Evolutionary conservation across 1,284 basidiomycete genomes (phyloP).

Genomic region (Termitomyces sp.): DNA sequence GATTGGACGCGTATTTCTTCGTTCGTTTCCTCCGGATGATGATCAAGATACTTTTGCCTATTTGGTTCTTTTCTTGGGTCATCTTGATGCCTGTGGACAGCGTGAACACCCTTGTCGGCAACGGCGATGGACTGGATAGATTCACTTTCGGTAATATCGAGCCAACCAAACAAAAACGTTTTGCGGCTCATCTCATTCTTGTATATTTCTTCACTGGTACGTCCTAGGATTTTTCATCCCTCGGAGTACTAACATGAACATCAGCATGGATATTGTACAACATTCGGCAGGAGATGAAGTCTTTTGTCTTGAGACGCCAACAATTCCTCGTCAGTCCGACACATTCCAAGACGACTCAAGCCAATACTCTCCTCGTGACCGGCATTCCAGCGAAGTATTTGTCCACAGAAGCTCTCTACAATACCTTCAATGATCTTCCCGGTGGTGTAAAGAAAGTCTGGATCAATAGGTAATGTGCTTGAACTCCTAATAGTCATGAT

Average conservation of each 20-base stretch:
- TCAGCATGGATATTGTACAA: constrained; percentile 82
- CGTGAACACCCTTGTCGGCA: constrained; percentile 44
- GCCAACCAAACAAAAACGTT: constrained; percentile 46
- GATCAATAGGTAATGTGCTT: constrained; percentile 61
- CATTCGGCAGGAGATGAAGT: constrained; percentile 74
- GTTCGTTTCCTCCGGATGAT: constrained; percentile 85
- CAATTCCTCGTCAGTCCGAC: constrained; percentile 72
- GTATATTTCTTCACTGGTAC: constrained; percentile 72
- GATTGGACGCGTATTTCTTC: constrained; percentile 93
- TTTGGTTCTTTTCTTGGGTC: constrained; percentile 74
- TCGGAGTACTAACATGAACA: neutral
- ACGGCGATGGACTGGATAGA: constrained; percentile 59
- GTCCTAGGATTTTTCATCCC: constrained; percentile 22
- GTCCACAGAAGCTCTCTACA: constrained; percentile 56
- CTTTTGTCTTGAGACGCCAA: constrained; percentile 82
- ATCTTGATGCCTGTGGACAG: constrained; percentile 67
- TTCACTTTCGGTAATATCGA: constrained; percentile 84
- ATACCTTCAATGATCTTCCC: constrained; percentile 70
- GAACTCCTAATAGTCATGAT: neutral
- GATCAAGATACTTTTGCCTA: constrained; percentile 75
- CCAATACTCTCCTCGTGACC: constrained; percentile 85
- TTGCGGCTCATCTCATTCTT: constrained; percentile 72
- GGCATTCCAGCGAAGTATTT: constrained; percentile 83
- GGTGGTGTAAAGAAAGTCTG: constrained; percentile 87
- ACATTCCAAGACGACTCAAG: constrained; percentile 75